A percentile compares a stretch with the other conserved stretches of the same genome.
These are phyloP conservation scores for Diversispora epigaea DNA, from an alignment of 192 early-diverging fungal genomes.

Conservation along the genomic window DNA sequence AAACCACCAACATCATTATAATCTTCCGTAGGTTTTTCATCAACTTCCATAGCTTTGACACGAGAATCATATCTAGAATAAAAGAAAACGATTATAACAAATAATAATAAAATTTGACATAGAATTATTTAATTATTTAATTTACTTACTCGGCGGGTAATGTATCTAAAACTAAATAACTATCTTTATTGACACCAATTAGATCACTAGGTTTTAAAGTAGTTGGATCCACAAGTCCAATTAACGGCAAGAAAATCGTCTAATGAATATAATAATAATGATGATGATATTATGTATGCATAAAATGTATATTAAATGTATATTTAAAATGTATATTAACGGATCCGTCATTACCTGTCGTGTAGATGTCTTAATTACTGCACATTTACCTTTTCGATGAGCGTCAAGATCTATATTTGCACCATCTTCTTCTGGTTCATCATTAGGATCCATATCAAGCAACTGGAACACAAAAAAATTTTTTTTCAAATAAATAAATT, in stretches of 20 bases:
- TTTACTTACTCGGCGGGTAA: constrained; percentile 92
- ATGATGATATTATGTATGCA: too few species aligned
- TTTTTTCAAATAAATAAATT: too few species aligned
- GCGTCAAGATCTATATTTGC: constrained; percentile 92
- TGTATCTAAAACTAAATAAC: constrained; percentile 91
- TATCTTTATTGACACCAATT: constrained; percentile 98
- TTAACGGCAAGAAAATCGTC: constrained; percentile 96
- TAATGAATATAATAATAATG: constrained; percentile 38
- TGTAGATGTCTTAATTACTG: constrained; percentile 94
- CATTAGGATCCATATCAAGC: constrained; percentile 87
- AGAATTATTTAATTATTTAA: too few species aligned
- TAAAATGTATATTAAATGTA: too few species aligned
- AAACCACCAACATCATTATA: constrained; percentile 94
- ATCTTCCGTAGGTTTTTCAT: constrained; percentile 98
- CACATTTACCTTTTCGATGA: constrained; percentile 93
- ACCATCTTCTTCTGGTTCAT: constrained; percentile 91
- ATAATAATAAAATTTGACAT: too few species aligned
- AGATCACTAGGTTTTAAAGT: constrained; percentile 93
- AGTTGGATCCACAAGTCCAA: constrained; percentile 89
- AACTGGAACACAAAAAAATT: too few species aligned
- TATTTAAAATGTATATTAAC: background rate
- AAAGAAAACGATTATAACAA: too few species aligned
- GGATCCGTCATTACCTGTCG: constrained; percentile 66
- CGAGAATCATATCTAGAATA: constrained; percentile 85
- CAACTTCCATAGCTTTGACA: constrained; percentile 99